Evolutionary conservation across 208 protist species (phyloP).

Genomic region (Trypanosoma mega): DNA sequence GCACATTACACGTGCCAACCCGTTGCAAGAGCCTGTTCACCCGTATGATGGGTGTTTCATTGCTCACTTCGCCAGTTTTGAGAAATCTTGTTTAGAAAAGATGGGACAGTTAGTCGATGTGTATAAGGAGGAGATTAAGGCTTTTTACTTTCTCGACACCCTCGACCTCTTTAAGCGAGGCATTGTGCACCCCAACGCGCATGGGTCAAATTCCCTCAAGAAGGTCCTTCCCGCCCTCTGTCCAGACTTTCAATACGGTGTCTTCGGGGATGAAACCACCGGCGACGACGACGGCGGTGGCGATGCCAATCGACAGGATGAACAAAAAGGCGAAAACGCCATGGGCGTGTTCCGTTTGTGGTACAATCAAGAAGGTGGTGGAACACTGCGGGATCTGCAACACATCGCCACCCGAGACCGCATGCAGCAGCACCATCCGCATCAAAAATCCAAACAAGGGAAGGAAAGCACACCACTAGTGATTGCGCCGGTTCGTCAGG

Average conservation of each 20-base stretch:
- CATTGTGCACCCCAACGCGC: slow-evolving; percentile 76
- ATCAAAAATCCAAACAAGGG: slow-evolving; percentile 14
- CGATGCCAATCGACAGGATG: slow-evolving; percentile 26
- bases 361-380: slow-evolving; percentile 86
- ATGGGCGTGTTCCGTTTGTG: slow-evolving; percentile 88
- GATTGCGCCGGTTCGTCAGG: slow-evolving; percentile 30
- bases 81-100: slow-evolving; percentile 88
- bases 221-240: slow-evolving; percentile 87
- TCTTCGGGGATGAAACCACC: slow-evolving; percentile 64
- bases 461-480: not conserved
- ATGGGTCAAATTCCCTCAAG: slow-evolving; percentile 89
- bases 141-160: slow-evolving; percentile 89
- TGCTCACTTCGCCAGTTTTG: slow-evolving; percentile 87
- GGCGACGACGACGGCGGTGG: slow-evolving; percentile 11
- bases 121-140: slow-evolving; percentile 76
- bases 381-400: slow-evolving; percentile 71
- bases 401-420: slow-evolving; percentile 20
- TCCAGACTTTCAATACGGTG: slow-evolving; percentile 85
- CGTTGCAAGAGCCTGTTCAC: slow-evolving; percentile 47
- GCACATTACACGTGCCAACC: slow-evolving; percentile 39
- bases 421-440: not conserved
- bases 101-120: slow-evolving; percentile 66
- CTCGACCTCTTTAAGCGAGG: slow-evolving; percentile 81
- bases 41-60: slow-evolving; percentile 88
- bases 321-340: slow-evolving; percentile 89